Base-by-base conservation (phyloP, 177 flowering plant genomes). In the Vitis hybrid region DNA sequence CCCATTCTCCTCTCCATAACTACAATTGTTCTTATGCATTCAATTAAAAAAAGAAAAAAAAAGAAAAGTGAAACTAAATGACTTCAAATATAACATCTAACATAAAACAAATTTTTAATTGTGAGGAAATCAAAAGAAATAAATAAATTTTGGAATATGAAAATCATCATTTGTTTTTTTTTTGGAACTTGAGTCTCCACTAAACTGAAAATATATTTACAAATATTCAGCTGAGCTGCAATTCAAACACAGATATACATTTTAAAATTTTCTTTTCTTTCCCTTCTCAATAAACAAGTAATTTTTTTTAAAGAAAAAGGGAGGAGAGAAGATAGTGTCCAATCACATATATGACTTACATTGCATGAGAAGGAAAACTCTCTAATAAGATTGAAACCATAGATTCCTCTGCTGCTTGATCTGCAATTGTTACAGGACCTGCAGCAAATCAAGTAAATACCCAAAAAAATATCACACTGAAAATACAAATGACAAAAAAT, bases 371-470 rank as follows among this genome's bases (percentile, higher is more conserved):
- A 74, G 98, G 98, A 24, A 90, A 85, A 70, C 78, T 83, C 74
- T 89, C 89, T 46, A 80, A 66, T 52, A 96, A 78, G 19, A 96
- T 82, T 6, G 90, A 84, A 62, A 84, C 85, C 99, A 96, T 95
- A 21, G 97, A 56, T 66, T 93, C 99, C 79, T 96, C 99, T 1
- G 99, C 99, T 54, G 83, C 81, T 80, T 79, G 80, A 73, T 96
- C 99, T 32, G 99, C 99, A 58, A 93, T 87, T 2, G 99, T 96
- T 14, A 96, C 99, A 49, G 98, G 99, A 86, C 99, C 97, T 96
- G 64, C 52, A 74, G 19, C 49, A 13, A 63, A 57, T 12, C 12
- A 10, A 21, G 12, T 50, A 18, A 52, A 62, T 11, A 59, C 56
- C 14, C 30, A 60, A 60, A 18, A n/a, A 52, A n/a, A 8, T 14